Base-by-base conservation (phyloP, 1,284 basidiomycete genomes). In the Termitomyces sp. region DNA sequence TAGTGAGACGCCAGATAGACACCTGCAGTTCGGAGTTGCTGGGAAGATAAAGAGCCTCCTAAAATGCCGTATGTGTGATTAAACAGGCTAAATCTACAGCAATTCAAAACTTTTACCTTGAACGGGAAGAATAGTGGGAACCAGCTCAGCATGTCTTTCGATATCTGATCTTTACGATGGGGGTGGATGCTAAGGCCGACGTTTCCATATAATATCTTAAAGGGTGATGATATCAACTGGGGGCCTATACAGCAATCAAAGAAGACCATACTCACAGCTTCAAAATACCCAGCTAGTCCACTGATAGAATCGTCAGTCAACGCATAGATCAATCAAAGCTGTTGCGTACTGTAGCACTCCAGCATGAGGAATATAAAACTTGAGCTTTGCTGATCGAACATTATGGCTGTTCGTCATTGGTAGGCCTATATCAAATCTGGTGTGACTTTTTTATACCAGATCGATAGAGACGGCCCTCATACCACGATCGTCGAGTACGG, bases 251-350 rank as follows among this genome's bases (percentile, higher is more conserved):
- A 42, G 19, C 40, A 45, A 36, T 21, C 42, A 31, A 38, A 38
- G 34, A 33, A 31, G 52, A 9, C 6, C 0, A 51, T 44, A 58
- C 70, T 52, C 56, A 72, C 85, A 0, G 96, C 93, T 72, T 99
- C 96, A 66, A 99, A 99, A 71, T 98, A 99, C 2, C 97, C 97
- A 2, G 93, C 96, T 30, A 99, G 77, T n/a, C 97, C 97, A 67
- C 78, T 79, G 52, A 42, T 17, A 21, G 41, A 38, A n/a, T 13
- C n/a, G 50, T 47, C 40, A 47, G 39, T 41, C 10, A 44, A 40
- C 30, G 46, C 28, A 6, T 12, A 21, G 6, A 39, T 40, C 2
- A 40, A 44, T 15, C 12, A 33, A 50, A 36, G 19, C 4, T 9
- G 21, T 56, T 17, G 64, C 76, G 58, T 43, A 79, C 78, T 99